Percentiles rank a stretch among this genome's conserved stretches.
These are phyloP conservation scores for Lichtheimia ramosa DNA, from an alignment of 371 early-diverging fungal species.

Conservation along the genomic window DNA sequence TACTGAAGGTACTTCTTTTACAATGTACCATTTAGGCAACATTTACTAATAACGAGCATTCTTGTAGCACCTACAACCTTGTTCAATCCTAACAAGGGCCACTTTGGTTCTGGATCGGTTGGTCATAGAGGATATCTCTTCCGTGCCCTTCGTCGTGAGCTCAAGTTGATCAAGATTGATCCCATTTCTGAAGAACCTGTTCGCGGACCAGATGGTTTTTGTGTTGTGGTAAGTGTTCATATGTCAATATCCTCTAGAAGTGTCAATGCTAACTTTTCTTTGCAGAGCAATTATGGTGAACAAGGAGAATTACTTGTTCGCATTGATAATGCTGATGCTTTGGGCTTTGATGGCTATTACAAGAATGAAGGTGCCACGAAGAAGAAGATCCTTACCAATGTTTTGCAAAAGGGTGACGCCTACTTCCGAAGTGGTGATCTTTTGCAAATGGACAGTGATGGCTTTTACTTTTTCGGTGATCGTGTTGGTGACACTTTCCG, in stretches of 20 bases:
- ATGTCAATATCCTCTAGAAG: no score
- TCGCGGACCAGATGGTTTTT: slow-evolving; percentile 38
- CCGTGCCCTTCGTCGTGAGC: slow-evolving; percentile 22
- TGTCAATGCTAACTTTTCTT: no score
- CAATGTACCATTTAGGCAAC: background rate
- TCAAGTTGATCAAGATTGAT: slow-evolving; percentile 37
- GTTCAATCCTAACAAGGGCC: slow-evolving; percentile 51
- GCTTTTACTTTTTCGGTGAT: slow-evolving; percentile 73
- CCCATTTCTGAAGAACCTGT: slow-evolving; percentile 37
- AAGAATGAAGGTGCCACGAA: slow-evolving; percentile 12
- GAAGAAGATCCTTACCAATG: slow-evolving; percentile 11
- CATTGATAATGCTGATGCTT: background rate
- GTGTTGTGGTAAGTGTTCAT: slow-evolving; percentile 39
- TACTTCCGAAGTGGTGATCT: slow-evolving; percentile 72
- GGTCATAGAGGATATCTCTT: slow-evolving; percentile 43
- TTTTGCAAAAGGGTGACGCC: slow-evolving; percentile 7
- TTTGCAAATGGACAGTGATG: slow-evolving; percentile 50
- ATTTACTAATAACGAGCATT: background rate
- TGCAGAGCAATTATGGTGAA: slow-evolving; percentile 10
- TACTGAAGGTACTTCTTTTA: slow-evolving; percentile 32
- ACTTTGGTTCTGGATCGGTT: slow-evolving; percentile 53
- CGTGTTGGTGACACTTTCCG: slow-evolving; percentile 79
- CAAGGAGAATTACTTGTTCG: slow-evolving; percentile 9
- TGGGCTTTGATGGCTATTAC: slow-evolving; percentile 11
- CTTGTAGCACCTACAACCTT: slow-evolving; percentile 33